phyloP scores from a whole-genome alignment of 495 filamentous ascomycete species.

The Podospora australis region DNA sequence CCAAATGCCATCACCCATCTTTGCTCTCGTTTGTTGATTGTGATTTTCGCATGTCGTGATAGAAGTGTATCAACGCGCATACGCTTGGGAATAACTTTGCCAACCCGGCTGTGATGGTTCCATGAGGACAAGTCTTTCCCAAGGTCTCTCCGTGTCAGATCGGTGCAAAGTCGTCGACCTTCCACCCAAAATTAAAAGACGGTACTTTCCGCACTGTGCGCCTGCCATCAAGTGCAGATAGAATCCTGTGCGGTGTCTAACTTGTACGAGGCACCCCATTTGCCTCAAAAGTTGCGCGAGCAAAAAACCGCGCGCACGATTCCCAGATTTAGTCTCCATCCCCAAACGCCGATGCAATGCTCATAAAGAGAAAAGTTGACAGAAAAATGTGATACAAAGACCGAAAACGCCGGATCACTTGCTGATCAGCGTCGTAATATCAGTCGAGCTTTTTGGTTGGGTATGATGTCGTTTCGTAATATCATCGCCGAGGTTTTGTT shows the following conservation, averaged over 20 bases:
- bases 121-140: neutral
- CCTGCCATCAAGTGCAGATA: too few species aligned
- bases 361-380: constrained; percentile 21
- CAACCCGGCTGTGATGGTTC: neutral
- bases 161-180: too few species aligned
- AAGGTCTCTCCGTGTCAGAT: neutral
- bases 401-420: constrained; percentile 7
- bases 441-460: constrained; percentile 15
- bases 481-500: constrained; percentile 43
- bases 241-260: too few species aligned
- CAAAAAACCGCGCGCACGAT: neutral
- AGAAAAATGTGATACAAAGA: constrained; percentile 32
- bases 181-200: too few species aligned
- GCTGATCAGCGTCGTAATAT: neutral
- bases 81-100: too few species aligned
- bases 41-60: too few species aligned
- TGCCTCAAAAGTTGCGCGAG: too few species aligned
- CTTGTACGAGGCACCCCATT: too few species aligned
- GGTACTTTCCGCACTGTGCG: too few species aligned
- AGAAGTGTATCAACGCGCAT: too few species aligned
- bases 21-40: too few species aligned
- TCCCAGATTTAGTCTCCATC: neutral
- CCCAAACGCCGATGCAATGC: constrained; percentile 53
- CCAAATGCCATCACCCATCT: too few species aligned
- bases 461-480: constrained; percentile 37